Evolutionary conservation across 805 yeast species (phyloP).

Genomic region (Komagataella populi): DNA sequence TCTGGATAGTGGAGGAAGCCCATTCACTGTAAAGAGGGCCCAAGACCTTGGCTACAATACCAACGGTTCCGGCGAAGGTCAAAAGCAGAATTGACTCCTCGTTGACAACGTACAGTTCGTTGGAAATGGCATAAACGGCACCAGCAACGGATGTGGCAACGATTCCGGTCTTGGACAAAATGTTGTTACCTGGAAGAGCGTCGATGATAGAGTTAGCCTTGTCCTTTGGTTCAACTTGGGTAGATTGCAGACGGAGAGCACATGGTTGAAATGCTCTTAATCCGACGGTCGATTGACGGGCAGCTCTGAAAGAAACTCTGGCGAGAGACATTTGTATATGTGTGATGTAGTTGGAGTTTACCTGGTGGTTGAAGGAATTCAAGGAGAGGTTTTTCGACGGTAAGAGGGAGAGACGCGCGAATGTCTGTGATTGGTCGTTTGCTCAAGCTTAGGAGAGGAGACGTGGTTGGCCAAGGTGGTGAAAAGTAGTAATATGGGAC

Average conservation of each 20-base stretch:
- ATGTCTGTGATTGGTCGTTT: not conserved
- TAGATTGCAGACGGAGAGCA: slow-evolving; percentile 54
- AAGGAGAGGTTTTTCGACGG: not conserved
- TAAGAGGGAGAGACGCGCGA: not conserved
- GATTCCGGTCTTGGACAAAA: slow-evolving; percentile 85
- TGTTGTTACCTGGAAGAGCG: slow-evolving; percentile 85
- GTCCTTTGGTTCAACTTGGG: slow-evolving; percentile 74
- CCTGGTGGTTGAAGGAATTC: not conserved
- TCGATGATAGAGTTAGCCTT: slow-evolving; percentile 85
- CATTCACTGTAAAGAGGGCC: slow-evolving; percentile 93
- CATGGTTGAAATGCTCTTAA: not conserved
- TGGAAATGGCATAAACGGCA: slow-evolving; percentile 84
- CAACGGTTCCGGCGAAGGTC: slow-evolving; percentile 68
- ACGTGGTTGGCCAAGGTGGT: not conserved
- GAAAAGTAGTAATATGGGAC: not conserved
- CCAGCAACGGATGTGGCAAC: slow-evolving; percentile 94
- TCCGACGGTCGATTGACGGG: not conserved
- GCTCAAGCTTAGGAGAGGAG: not conserved
- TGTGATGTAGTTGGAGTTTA: not conserved
- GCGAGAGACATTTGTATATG: not conserved
- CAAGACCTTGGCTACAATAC: slow-evolving; percentile 67
- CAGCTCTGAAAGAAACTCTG: not conserved
- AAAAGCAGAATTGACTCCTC: slow-evolving; percentile 83
- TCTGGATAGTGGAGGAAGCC: slow-evolving; percentile 78
- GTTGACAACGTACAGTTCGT: slow-evolving; percentile 84